Percentiles rank a stretch among this genome's conserved stretches.
Evolutionary conservation across 2,329 filamentous ascomycete species (phyloP).

Genomic region (Paramyrothecium roridum): DNA sequence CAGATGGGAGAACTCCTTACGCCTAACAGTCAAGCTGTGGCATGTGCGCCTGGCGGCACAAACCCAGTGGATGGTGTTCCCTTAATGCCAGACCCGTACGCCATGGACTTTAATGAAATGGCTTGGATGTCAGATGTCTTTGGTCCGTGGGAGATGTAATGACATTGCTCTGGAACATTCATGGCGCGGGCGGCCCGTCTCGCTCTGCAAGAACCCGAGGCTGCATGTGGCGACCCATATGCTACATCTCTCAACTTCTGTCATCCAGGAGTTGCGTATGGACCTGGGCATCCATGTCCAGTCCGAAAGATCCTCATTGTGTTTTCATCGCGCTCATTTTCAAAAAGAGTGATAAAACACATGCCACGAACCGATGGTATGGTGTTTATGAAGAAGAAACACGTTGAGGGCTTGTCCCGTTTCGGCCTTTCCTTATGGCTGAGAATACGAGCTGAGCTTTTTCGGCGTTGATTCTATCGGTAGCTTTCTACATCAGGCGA

Average conservation of each 20-base stretch:
- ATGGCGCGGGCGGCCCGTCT: too few relatives aligned
- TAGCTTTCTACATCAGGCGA: too few relatives aligned
- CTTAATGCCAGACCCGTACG: constrained; percentile 13
- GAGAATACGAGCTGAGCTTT: too few relatives aligned
- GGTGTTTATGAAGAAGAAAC: too few relatives aligned
- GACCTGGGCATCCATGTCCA: not conserved
- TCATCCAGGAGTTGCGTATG: not conserved
- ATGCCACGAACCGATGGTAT: too few relatives aligned
- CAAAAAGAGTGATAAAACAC: too few relatives aligned
- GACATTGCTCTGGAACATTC: not conserved
- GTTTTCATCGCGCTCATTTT: too few relatives aligned
- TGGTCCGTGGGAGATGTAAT: constrained; percentile 31
- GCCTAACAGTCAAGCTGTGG: constrained; percentile 18
- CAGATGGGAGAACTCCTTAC: constrained; percentile 24
- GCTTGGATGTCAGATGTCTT: constrained; percentile 35
- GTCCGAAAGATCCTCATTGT: too few relatives aligned
- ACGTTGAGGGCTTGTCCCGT: too few relatives aligned
- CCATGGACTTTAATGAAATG: constrained; percentile 29
- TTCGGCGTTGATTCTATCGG: too few relatives aligned
- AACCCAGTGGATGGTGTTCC: constrained; percentile 6
- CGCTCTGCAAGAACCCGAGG: not conserved
- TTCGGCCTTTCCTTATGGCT: too few relatives aligned
- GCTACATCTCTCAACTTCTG: not conserved
- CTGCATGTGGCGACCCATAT: not conserved
- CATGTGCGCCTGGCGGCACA: constrained; percentile 6